Evolutionary conservation across 1,139 yeast genomes (phyloP).

Genomic region (Yamadazyma jaroonii): DNA sequence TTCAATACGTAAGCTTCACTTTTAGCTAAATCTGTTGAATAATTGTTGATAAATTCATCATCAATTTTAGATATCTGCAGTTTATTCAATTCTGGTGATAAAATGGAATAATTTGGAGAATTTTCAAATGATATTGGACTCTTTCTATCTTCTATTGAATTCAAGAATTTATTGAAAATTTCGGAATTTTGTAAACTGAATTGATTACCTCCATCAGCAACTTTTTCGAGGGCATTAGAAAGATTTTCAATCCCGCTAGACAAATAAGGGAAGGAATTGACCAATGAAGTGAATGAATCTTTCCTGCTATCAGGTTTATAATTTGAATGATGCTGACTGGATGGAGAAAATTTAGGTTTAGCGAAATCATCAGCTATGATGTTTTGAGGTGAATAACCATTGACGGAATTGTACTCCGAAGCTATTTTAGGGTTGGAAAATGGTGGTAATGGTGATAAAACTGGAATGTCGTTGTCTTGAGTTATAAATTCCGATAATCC

Average conservation of each 20-base stretch:
- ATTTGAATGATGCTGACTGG: not conserved
- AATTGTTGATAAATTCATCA: constrained; percentile 16
- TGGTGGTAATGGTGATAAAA: not conserved
- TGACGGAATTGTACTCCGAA: constrained; percentile 1
- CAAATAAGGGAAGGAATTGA: constrained; percentile 10
- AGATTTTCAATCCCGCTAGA: constrained; percentile 27
- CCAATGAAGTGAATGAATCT: constrained; percentile 4
- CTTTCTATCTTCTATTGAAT: constrained; percentile 11
- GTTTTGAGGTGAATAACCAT: not conserved
- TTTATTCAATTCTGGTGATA: constrained; percentile 3
- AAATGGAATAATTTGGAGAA: constrained; percentile 1
- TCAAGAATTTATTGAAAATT: constrained; percentile 25
- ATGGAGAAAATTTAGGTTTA: not conserved
- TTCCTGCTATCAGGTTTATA: constrained; percentile 1
- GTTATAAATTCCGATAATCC: constrained; percentile 4
- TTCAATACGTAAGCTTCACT: constrained; percentile 17
- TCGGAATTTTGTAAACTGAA: constrained; percentile 29
- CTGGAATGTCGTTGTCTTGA: not conserved
- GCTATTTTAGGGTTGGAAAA: not conserved
- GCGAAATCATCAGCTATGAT: constrained; percentile 3
- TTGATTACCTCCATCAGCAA: constrained; percentile 28
- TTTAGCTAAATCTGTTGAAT: constrained; percentile 21
- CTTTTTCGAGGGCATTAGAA: constrained; percentile 27
- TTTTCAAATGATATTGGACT: not conserved
- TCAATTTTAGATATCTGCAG: constrained; percentile 2